Evolutionary conservation across 148 eudicot genomes (phyloP), one percentile per base, ranked within the genome.

Genomic region (Bassia scoparia): DNA sequence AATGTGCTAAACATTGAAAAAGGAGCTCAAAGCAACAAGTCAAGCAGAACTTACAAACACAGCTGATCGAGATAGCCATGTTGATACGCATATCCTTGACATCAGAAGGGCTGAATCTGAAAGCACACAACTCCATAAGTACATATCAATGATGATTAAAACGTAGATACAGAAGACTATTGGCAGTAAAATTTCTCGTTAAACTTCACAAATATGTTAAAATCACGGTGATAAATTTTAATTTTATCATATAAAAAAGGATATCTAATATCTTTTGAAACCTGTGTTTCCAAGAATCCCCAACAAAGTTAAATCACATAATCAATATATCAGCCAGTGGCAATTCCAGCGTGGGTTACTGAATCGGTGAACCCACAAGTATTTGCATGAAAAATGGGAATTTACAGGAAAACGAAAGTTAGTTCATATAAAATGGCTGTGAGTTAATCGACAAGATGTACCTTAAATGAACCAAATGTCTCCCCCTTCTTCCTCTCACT

Each of bases 401-500:
- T n/a, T n/a, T n/a, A n/a, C n/a, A n/a, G n/a, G n/a, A n/a, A n/a
- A n/a, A n/a, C n/a, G n/a, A n/a, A n/a, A n/a, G n/a, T n/a, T n/a
- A n/a, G n/a, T n/a, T n/a, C n/a, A n/a, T n/a, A n/a, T n/a, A n/a
- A n/a, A n/a, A n/a, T n/a, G n/a, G n/a, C n/a, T n/a, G n/a, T n/a
- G 24, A 24, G 38, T 41, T 14, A 53, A 23, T 4, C 41, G 27
- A 21, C 13, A 44, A 70, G 46, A 46, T 67, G 54, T 81, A 94
- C 98, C 98, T 83, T 69, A 76, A 88, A 88, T 38, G 89, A 79
- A 71, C 93, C 96, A 87, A 80, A 89, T 59, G 91, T 91, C 75
- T 88, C 93, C 27, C 97, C 98, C 77, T 91, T 89, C 87, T 94
- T 94, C 75, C 98, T 74, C n/a, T n/a, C n/a, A 77, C 89, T 83